These are phyloP conservation scores for Lignosus rhinocerotis DNA, from an alignment of 1,284 basidiomycete species.

Conservation along the genomic window DNA sequence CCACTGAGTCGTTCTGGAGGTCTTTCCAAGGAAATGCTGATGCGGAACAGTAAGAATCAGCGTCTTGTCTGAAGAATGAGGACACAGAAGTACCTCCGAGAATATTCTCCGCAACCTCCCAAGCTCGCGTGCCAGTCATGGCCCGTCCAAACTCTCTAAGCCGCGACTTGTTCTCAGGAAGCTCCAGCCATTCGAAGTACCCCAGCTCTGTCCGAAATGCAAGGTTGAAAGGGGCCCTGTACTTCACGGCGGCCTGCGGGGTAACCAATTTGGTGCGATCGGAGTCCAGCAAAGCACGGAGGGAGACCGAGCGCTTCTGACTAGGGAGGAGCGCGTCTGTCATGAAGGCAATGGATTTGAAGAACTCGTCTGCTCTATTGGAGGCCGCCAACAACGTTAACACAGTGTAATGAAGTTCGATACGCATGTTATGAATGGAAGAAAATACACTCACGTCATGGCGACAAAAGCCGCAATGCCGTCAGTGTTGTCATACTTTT, in stretches of 20 bases:
- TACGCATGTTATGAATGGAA: background rate
- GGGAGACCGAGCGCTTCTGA: background rate
- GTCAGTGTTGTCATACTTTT: conserved; percentile 17
- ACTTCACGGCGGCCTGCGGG: background rate
- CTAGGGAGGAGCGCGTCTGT: conserved; percentile 11
- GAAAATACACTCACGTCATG: conserved; percentile 3
- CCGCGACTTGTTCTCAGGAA: conserved; percentile 11
- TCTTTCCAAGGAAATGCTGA: conserved; percentile 65
- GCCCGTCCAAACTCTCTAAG: conserved; percentile 13
- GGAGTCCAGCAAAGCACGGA: conserved; percentile 18
- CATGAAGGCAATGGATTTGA: conserved; percentile 3
- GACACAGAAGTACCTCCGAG: conserved; percentile 2
- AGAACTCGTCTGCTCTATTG: conserved; percentile 5
- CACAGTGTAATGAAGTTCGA: background rate
- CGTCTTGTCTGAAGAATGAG: background rate
- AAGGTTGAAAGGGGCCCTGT: conserved; percentile 11
- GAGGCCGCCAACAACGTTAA: no score
- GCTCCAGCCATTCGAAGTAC: conserved; percentile 20
- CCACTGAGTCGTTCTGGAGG: conserved; percentile 46
- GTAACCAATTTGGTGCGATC: background rate
- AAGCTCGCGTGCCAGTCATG: conserved; percentile 16
- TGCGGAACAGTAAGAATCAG: background rate
- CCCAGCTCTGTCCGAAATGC: conserved; percentile 31
- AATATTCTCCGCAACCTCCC: conserved; percentile 18
- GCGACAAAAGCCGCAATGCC: conserved; percentile 11